Evolutionary conservation across 2,329 filamentous ascomycete species (phyloP).

Genomic region (Arthrobotrys sinensis): DNA sequence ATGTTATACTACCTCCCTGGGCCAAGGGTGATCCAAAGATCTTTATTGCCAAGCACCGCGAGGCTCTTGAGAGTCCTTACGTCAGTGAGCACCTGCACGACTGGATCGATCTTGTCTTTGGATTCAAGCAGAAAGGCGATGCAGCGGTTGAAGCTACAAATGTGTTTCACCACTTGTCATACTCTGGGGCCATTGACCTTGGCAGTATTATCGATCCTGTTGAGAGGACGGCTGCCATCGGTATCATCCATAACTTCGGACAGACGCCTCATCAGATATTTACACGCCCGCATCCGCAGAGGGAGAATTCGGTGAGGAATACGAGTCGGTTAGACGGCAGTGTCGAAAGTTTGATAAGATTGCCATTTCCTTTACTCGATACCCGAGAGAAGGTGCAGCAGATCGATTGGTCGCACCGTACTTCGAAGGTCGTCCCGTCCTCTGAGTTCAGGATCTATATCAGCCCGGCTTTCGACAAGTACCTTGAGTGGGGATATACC

Average conservation of each 20-base stretch:
- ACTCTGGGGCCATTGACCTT: conserved; percentile 91
- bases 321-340: conserved; percentile 82
- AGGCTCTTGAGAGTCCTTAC: conserved; percentile 92
- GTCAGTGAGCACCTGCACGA: conserved; percentile 90
- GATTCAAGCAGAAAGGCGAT: conserved; percentile 92
- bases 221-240: conserved; percentile 88
- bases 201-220: conserved; percentile 91
- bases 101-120: conserved; percentile 98
- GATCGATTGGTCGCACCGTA: conserved; percentile 82
- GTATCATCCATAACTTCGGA: conserved; percentile 98
- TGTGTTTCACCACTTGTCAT: conserved; percentile 95
- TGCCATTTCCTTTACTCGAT: conserved; percentile 83
- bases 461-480: conserved; percentile 87
- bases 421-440: conserved; percentile 86
- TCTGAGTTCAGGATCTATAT: conserved; percentile 89
- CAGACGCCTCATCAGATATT: conserved; percentile 98
- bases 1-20: conserved; percentile 93
- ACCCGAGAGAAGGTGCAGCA: conserved; percentile 84
- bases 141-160: conserved; percentile 92
- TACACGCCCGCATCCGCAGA: conserved; percentile 81
- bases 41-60: conserved; percentile 95
- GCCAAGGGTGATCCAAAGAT: conserved; percentile 96
- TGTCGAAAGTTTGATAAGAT: conserved; percentile 78
- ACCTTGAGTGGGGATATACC: conserved; percentile 94
- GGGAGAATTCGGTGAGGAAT: conserved; percentile 78